Base-by-base conservation (phyloP, 805 yeast species). In the Hanseniaspora hatyaiensis region DNA sequence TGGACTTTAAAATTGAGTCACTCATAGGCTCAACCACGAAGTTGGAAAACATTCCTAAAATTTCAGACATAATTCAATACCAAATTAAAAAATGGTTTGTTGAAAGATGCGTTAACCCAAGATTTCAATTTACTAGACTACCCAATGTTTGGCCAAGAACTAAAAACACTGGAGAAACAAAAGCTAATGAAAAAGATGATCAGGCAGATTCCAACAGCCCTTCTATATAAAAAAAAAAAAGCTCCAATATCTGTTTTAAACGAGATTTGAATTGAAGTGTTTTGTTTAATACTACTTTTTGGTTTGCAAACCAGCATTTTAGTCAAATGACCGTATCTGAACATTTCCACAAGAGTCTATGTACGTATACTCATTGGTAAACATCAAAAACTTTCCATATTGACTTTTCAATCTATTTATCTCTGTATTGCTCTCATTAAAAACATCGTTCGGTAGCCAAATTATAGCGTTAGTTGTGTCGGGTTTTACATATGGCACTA, bases 21-120 rank as follows among this genome's bases (percentile, higher is more conserved):
- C 66, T 89, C 33, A 85, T 92, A 44, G 99, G 99, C 1, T 83
- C 96, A 1, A 72, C 95, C 40, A 85, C 97, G 0, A 82, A 89
- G 59, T 68, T 92, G 23, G 95, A 88, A 62, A 86, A 92, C 57
- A 83, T 92, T 13, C 98, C 99, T 6, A 87, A 92, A 58, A 77
- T 92, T 32, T 77, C 94, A 8, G 79, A 84, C 50, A 66, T 92
- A 34, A 78, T 92, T 34, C 97, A 92, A 59, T 77, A 76, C 50
- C 80, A 80, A 51, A 71, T 92, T 33, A 72, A 92, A 52, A 78
- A 78, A 48, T 87, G 96, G 94, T 88, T 92, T 59, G 78, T 80
- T 15, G 96, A 89, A 55, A 70, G 96, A 52, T 86, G 95, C 59
- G 92, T 92, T 11, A 94, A 86, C 54, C 99, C 99, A 1, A 72